Conservation (phyloP, 2,329 filamentous ascomycete species). For the Myriosclerotinia duriaeana region DNA sequence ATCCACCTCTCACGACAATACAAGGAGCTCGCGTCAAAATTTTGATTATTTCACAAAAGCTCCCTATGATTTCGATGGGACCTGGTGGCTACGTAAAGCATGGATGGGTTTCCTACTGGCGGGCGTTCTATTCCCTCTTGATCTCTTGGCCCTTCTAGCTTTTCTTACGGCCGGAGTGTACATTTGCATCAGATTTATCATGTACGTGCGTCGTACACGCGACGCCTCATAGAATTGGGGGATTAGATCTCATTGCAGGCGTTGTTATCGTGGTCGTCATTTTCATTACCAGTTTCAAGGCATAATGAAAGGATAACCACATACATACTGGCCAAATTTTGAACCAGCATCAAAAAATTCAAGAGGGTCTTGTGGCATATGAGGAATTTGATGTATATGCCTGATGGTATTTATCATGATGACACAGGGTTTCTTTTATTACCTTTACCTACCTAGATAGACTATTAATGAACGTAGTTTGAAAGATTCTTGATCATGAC, state of each 20-base stretch:
- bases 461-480: slow-evolving; percentile 22
- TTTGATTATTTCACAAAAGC: slow-evolving; percentile 23
- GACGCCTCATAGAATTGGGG: slow-evolving; percentile 36
- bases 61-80: slow-evolving; percentile 26
- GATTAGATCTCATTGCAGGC: slow-evolving; percentile 37
- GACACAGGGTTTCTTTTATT: slow-evolving; percentile 11
- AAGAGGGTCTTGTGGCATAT: slow-evolving; percentile 1
- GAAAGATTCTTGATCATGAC: not conserved
- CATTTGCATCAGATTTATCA: slow-evolving; percentile 34
- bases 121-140: slow-evolving; percentile 38
- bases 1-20: slow-evolving; percentile 6
- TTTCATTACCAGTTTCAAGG: slow-evolving; percentile 19
- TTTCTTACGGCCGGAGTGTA: slow-evolving; percentile 34
- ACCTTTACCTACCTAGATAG: not conserved
- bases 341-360: slow-evolving; percentile 13
- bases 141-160: slow-evolving; percentile 36
- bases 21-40: slow-evolving; percentile 17
- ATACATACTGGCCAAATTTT: slow-evolving; percentile 16
- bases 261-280: slow-evolving; percentile 20
- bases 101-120: slow-evolving; percentile 38
- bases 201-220: slow-evolving; percentile 31
- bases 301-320: slow-evolving; percentile 23
- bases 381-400: slow-evolving; percentile 20
- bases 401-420: slow-evolving; percentile 15
- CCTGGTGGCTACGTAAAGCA: slow-evolving; percentile 34